Conservation (phyloP, 2,329 filamentous ascomycete species). For the Scytalidium lignicola region DNA sequence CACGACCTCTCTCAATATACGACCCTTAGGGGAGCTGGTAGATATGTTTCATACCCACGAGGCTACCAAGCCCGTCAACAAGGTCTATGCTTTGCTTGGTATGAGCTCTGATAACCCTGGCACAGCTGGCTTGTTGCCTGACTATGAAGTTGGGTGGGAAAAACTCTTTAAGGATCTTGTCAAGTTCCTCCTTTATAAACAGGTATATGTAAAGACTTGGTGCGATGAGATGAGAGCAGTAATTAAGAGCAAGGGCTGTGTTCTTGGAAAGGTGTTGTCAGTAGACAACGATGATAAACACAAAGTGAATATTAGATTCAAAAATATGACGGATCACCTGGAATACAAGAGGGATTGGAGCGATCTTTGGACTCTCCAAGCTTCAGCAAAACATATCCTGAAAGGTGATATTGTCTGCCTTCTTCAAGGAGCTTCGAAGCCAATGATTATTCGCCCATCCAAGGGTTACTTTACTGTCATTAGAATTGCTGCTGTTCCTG, state of each 20-base stretch:
- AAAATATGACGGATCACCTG: too few relatives aligned
- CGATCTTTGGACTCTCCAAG: constrained; percentile 7
- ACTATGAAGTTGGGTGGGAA: constrained; percentile 9
- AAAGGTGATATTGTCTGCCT: constrained; percentile 8
- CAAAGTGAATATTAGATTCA: constrained; percentile 5
- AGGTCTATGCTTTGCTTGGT: constrained; percentile 12
- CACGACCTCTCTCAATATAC: constrained; percentile 4
- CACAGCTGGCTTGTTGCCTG: constrained; percentile 4
- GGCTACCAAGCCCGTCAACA: constrained; percentile 8
- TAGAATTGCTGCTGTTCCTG: constrained; percentile 4
- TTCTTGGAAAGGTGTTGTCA: constrained; percentile 3
- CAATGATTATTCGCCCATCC: background rate
- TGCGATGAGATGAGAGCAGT: constrained; percentile 1
- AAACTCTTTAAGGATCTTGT: constrained; percentile 8
- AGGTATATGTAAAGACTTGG: constrained; percentile 7
- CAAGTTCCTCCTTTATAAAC: constrained; percentile 7
- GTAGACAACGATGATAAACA: constrained; percentile 6
- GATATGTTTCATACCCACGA: constrained; percentile 12
- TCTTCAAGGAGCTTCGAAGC: constrained; percentile 10
- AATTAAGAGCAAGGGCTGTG: constrained; percentile 9
- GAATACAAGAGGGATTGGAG: background rate
- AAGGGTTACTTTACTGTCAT: constrained; percentile 9
- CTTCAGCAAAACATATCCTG: constrained; percentile 5
- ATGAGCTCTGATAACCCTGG: constrained; percentile 12
- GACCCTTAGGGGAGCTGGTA: constrained; percentile 8